A percentile compares a stretch with the other conserved stretches of the same genome.
phyloP scores from a whole-genome alignment of 2,329 filamentous ascomycete species.

The Lasiodiplodia sp. region DNA sequence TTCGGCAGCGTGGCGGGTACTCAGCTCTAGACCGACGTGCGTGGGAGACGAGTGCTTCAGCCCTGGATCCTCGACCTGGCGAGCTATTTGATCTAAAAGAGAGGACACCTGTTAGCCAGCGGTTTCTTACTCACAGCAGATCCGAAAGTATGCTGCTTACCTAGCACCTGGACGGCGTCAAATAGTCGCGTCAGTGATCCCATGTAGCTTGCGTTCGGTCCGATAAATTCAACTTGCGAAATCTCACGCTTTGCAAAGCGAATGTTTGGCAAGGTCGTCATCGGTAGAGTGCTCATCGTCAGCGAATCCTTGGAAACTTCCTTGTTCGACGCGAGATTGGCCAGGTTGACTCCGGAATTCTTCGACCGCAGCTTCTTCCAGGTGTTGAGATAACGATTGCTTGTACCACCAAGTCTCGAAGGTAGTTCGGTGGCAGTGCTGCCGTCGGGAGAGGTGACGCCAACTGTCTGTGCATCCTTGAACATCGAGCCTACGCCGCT shows the following conservation, averaged over 20 bases:
- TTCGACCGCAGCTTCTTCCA: conserved; percentile 92
- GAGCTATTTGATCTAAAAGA: conserved; percentile 83
- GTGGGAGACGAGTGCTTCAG: conserved; percentile 91
- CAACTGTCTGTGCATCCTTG: conserved; percentile 66
- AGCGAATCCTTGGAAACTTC: conserved; percentile 63
- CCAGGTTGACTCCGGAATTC: conserved; percentile 69
- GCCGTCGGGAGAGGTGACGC: conserved; percentile 38
- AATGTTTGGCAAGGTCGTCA: conserved; percentile 78
- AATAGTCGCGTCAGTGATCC: conserved; percentile 86
- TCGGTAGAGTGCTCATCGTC: conserved; percentile 60
- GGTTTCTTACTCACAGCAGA: not conserved
- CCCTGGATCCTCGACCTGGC: conserved; percentile 94
- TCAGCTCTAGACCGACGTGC: conserved; percentile 92
- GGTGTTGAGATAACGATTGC: conserved; percentile 80
- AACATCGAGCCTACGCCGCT: conserved; percentile 77
- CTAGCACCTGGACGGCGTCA: conserved; percentile 89
- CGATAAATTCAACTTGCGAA: conserved; percentile 72
- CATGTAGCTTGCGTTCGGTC: conserved; percentile 92
- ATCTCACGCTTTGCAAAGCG: conserved; percentile 77
- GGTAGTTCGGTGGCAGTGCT: conserved; percentile 23
- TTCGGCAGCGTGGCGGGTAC: conserved; percentile 90
- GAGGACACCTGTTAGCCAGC: not conserved
- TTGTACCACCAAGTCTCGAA: conserved; percentile 28
- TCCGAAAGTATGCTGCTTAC: conserved; percentile 60
- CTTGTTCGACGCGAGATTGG: conserved; percentile 55